Evolutionary conservation across 108 stramenopile species (phyloP).

Genomic region (Pinguiococcus pyrenoidosus): DNA sequence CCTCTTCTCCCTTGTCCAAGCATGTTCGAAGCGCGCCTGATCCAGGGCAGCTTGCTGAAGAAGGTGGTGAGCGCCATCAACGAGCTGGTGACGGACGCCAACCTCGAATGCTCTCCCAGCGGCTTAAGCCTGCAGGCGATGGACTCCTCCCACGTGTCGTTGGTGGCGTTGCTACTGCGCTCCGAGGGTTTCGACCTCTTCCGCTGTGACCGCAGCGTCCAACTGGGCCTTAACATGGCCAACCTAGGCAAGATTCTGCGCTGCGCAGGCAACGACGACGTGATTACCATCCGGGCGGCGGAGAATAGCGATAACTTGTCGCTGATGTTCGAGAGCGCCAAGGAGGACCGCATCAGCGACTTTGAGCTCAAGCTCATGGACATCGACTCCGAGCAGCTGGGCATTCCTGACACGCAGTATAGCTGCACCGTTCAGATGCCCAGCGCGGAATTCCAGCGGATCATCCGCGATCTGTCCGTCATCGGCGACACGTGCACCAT

Average conservation of each 20-base stretch:
- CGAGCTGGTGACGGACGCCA: conserved; percentile 91
- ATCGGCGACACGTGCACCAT: conserved; percentile 95
- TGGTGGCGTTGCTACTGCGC: conserved; percentile 65
- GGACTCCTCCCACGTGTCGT: conserved; percentile 95
- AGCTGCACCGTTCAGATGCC: conserved; percentile 81
- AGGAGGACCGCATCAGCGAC: conserved; percentile 65
- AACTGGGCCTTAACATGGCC: conserved; percentile 77
- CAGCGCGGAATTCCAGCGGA: conserved; percentile 85
- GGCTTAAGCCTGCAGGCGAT: conserved; percentile 93
- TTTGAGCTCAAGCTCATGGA: conserved; percentile 99
- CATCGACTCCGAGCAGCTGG: conserved; percentile 90
- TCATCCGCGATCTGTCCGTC: conserved; percentile 87
- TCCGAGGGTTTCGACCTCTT: conserved; percentile 79
- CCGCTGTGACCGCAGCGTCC: conserved; percentile 79
- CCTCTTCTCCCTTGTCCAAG: no score
- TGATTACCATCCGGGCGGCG: conserved; percentile 87
- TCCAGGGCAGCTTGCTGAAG: conserved; percentile 76
- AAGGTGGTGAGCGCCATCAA: conserved; percentile 87
- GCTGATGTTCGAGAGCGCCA: conserved; percentile 72
- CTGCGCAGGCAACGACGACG: conserved; percentile 89
- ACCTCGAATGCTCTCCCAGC: conserved; percentile 39
- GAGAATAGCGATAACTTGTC: conserved; percentile 71
- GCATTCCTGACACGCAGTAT: conserved; percentile 97
- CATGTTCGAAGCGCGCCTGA: conserved; percentile 96
- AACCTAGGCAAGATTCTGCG: conserved; percentile 97